Base-by-base conservation (phyloP, 768 basidiomycete genomes). In the Phylloporus scabripes region DNA sequence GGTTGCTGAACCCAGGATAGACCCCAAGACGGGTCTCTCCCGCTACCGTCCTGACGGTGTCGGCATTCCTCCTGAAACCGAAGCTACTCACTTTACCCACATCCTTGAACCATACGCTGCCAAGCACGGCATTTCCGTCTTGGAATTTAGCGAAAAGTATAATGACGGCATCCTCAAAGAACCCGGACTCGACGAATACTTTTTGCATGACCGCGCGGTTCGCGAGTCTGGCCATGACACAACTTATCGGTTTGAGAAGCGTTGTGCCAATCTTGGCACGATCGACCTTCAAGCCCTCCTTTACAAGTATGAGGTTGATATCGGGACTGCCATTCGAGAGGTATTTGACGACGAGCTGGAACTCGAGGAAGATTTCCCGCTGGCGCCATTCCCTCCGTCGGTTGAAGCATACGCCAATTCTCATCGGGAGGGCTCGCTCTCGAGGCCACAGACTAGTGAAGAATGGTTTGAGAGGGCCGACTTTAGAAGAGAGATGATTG, bases 231-330 rank as follows among this genome's bases (percentile, higher is more conserved):
- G 95, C 33, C 93, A 95, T 67, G 93, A 95, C 66, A 95, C 93
- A 44, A 90, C 92, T 3, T 99, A 99, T 68, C 83, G 95, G 12
- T 92, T 99, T 65, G 95, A 99, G 75, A 93, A 94, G 72, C 87
- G 91, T 15, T 97, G 93, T 61, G 95, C 93, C 17, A 95, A 97
- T 71, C 81, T 99, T 36, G 95, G 85, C 5, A 99, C 95, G 7
- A 88, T 98, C 64, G 95, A 99, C 66, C 73, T 99, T 56, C 94
- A 97, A 72, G 82, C 93, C 42, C 74, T 99, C 62, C 73, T 99
- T 40, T 99, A 95, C 81, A 99, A 99, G 76, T 98, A 97, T 59
- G 95, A 99, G 68, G 80, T 92, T 51, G 95, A 99, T 63, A 98
- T 99, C 52, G 96, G 92, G n/a, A 94, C 92, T 9, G 92, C 93